Conservation (phyloP, 2,329 filamentous ascomycete genomes). For the Nemania bipapillata region DNA sequence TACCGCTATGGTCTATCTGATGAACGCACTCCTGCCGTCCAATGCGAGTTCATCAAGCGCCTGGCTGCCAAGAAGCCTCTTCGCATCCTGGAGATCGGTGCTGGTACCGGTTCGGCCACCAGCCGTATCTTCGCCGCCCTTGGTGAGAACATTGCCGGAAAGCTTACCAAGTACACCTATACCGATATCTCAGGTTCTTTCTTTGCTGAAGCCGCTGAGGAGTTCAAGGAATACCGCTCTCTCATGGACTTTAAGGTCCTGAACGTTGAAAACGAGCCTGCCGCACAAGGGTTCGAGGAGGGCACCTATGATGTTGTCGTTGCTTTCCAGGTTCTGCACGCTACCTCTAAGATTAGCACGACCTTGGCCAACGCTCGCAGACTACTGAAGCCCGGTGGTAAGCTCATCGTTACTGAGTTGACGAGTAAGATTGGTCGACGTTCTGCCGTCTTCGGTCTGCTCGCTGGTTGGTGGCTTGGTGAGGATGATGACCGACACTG, state of each 20-base stretch:
- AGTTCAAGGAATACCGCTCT: slow-evolving; percentile 46
- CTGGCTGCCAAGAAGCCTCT: slow-evolving; percentile 50
- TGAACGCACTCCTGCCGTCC: slow-evolving; percentile 46
- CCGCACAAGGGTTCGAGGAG: slow-evolving; percentile 47
- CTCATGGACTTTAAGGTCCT: slow-evolving; percentile 50
- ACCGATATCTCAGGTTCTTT: slow-evolving; percentile 58
- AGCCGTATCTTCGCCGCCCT: slow-evolving; percentile 53
- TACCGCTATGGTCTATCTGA: slow-evolving; percentile 49
- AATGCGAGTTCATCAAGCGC: slow-evolving; percentile 47
- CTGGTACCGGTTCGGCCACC: slow-evolving; percentile 58
- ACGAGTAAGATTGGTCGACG: slow-evolving; percentile 47
- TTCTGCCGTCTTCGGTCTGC: slow-evolving; percentile 49
- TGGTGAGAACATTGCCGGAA: slow-evolving; percentile 43
- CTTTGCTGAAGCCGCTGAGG: slow-evolving; percentile 50
- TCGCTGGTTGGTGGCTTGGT: slow-evolving; percentile 52
- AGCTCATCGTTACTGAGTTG: slow-evolving; percentile 48
- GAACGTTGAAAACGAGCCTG: slow-evolving; percentile 46
- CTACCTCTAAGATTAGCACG: slow-evolving; percentile 46
- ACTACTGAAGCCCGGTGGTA: slow-evolving; percentile 50
- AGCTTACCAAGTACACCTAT: slow-evolving; percentile 57
- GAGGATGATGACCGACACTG: slow-evolving; percentile 47
- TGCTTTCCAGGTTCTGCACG: slow-evolving; percentile 51
- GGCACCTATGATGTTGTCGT: slow-evolving; percentile 50
- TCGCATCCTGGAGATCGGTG: slow-evolving; percentile 56
- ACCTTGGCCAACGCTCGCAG: slow-evolving; percentile 46